A percentile compares a stretch with the other conserved stretches of the same genome.
Conservation (phyloP, 352 stramenopile genomes). For the Globisporangium viniferum region DNA sequence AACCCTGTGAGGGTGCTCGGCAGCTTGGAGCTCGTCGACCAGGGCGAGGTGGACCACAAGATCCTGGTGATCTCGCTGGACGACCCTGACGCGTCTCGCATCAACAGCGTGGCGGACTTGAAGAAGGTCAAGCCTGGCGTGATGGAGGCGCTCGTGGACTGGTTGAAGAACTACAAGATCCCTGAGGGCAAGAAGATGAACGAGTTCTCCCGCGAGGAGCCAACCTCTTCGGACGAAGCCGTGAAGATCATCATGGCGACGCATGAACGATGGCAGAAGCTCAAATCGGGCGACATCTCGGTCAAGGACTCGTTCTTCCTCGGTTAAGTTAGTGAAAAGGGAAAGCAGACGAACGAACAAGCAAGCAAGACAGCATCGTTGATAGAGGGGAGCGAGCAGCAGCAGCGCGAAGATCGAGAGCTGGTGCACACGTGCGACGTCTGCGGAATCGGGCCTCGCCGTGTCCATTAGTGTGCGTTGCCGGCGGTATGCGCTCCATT, state of each 20-base stretch:
- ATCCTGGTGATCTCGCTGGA: constrained; percentile 93
- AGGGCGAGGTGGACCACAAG: constrained; percentile 99
- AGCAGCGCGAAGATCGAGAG: background rate
- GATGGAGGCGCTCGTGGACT: constrained; percentile 90
- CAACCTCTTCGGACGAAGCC: constrained; percentile 49
- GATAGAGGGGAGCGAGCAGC: background rate
- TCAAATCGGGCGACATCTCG: constrained; percentile 52
- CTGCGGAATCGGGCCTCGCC: background rate
- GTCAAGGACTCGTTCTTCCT: constrained; percentile 72
- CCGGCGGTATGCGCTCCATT: background rate
- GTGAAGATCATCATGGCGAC: constrained; percentile 63
- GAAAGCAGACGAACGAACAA: background rate
- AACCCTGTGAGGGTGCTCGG: constrained; percentile 97
- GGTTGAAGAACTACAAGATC: constrained; percentile 99
- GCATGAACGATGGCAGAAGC: constrained; percentile 71
- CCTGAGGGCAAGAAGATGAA: constrained; percentile 96
- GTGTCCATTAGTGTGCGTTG: background rate
- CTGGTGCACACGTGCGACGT: constrained; percentile 10
- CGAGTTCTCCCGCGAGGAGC: constrained; percentile 79
- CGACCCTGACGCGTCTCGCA: constrained; percentile 84
- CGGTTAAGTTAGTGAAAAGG: constrained; percentile 18
- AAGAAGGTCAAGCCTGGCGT: constrained; percentile 90
- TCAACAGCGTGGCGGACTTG: constrained; percentile 90
- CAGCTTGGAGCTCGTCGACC: constrained; percentile 96
- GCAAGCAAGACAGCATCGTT: background rate